Conservation (phyloP, 805 yeast species). For the Ogataea polymorpha region DNA sequence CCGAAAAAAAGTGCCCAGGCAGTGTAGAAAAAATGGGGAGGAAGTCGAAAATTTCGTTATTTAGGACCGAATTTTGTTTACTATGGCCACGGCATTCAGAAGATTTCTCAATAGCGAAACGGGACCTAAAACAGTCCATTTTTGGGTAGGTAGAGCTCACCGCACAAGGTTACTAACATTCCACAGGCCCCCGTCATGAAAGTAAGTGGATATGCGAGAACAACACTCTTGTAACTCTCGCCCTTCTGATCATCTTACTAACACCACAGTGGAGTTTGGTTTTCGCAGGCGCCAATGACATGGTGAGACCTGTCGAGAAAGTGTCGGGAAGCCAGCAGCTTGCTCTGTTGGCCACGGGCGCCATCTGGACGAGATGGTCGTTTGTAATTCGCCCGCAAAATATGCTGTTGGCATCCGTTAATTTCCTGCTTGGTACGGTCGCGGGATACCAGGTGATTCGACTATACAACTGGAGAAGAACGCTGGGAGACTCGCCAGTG, state of each 20-base stretch:
- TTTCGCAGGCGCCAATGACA: conserved; percentile 84
- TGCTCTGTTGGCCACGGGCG: conserved; percentile 87
- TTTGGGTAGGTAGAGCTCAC: conserved; percentile 63
- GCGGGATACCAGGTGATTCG: conserved; percentile 83
- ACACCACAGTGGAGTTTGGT: conserved; percentile 77
- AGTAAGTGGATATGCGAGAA: conserved; percentile 24
- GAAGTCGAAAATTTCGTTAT: neutral
- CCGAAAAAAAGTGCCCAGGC: conserved; percentile 5
- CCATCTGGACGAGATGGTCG: conserved; percentile 98
- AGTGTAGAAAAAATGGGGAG: neutral
- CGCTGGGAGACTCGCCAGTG: conserved; percentile 58
- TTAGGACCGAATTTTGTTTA: neutral
- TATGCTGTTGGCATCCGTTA: conserved; percentile 83
- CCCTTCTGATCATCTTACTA: conserved; percentile 3
- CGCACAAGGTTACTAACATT: conserved; percentile 11
- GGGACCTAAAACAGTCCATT: conserved; percentile 96
- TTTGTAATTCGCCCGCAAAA: conserved; percentile 89
- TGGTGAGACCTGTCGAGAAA: conserved; percentile 87
- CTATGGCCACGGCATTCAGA: conserved; percentile 54
- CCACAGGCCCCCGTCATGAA: conserved; percentile 58
- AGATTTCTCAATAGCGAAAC: conserved; percentile 81
- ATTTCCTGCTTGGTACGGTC: conserved; percentile 87
- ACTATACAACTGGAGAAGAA: conserved; percentile 62
- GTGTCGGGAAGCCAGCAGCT: conserved; percentile 85
- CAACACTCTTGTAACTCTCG: neutral